These are phyloP conservation scores for Curvularia eragrostidis DNA, from an alignment of 2,329 filamentous ascomycete genomes.

Conservation along the genomic window DNA sequence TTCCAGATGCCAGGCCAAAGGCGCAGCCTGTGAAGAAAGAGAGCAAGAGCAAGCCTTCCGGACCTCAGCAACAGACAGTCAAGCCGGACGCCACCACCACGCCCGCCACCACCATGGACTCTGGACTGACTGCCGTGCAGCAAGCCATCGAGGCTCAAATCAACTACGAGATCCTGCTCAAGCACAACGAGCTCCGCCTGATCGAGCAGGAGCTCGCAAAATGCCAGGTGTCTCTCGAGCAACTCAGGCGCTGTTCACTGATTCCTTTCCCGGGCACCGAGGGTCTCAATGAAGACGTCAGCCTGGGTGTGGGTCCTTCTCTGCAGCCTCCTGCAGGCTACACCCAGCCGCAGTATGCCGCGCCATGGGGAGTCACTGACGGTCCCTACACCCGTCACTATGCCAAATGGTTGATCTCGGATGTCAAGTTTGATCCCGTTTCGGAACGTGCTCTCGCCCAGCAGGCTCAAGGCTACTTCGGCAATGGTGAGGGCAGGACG, in stretches of 20 bases:
- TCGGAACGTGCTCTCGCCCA: constrained; percentile 47
- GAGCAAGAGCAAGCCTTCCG: constrained; percentile 40
- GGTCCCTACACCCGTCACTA: constrained; percentile 95
- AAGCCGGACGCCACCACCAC: constrained; percentile 34
- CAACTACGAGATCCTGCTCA: constrained; percentile 87
- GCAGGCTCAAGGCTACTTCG: constrained; percentile 48
- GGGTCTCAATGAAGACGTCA: constrained; percentile 72
- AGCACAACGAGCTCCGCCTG: constrained; percentile 90
- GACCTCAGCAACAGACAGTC: constrained; percentile 29
- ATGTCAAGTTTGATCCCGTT: constrained; percentile 77
- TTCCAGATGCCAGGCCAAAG: constrained; percentile 36
- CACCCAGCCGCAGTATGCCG: constrained; percentile 75
- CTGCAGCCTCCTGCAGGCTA: constrained; percentile 68
- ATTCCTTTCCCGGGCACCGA: constrained; percentile 84
- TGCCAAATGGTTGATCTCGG: constrained; percentile 91
- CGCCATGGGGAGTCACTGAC: constrained; percentile 88
- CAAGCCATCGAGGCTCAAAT: constrained; percentile 85
- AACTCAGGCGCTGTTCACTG: constrained; percentile 88
- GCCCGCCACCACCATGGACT: constrained; percentile 35
- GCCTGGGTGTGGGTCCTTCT: constrained; percentile 75
- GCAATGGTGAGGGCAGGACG: constrained; percentile 70
- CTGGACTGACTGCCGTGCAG: constrained; percentile 60
- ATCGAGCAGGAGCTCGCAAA: constrained; percentile 97
- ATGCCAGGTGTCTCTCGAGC: constrained; percentile 91
- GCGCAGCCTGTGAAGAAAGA: constrained; percentile 42